Conservation (phyloP, 805 yeast genomes). For the Blastobotrys peoriensis region DNA sequence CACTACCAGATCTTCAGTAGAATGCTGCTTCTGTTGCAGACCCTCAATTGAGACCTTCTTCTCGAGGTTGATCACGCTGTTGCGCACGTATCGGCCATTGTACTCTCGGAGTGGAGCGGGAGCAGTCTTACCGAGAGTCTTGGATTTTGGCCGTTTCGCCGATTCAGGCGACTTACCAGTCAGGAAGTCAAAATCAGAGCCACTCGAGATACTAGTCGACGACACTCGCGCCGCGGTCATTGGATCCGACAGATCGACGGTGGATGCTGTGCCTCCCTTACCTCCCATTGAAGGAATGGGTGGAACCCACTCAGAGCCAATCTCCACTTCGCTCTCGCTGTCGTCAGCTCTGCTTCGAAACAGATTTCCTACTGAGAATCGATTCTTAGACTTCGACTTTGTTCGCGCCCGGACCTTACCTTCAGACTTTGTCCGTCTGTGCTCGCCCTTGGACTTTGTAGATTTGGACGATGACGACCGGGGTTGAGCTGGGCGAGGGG, state of each 20-base stretch:
- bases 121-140: not conserved
- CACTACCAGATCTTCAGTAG: constrained; percentile 1
- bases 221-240: not conserved
- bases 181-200: not conserved
- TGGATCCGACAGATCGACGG: not conserved
- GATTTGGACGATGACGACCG: not conserved
- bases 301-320: not conserved
- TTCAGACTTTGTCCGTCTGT: not conserved
- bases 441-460: not conserved
- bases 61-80: not conserved
- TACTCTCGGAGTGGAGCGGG: not conserved
- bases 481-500: not conserved
- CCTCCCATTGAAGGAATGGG: not conserved
- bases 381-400: not conserved
- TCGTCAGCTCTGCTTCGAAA: not conserved
- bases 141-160: not conserved
- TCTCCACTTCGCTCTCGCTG: not conserved
- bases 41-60: not conserved
- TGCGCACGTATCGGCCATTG: not conserved
- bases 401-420: not conserved
- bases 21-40: not conserved
- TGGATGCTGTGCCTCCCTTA: not conserved
- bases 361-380: not conserved
- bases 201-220: not conserved
- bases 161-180: not conserved